Base-by-base conservation (phyloP, 2,329 filamentous ascomycete genomes). In the Clonostachys rhizophaga region DNA sequence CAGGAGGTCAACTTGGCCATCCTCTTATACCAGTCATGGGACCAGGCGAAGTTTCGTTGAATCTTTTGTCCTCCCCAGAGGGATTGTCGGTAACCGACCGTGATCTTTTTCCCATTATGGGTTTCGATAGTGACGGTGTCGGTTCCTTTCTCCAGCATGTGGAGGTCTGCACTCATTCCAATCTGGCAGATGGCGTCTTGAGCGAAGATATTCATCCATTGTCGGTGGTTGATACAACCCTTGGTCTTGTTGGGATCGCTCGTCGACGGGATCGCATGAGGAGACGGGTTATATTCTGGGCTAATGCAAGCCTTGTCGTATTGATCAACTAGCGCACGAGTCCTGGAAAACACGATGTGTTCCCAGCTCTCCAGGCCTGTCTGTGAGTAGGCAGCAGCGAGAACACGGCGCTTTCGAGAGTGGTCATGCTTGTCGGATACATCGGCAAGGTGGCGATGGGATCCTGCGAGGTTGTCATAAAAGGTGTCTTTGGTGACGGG, bases 171-270 rank as follows among this genome's bases (percentile, higher is more conserved):
- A 14, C 20, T 35, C 9, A 39, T 17, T 24, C 16, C 41, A 18
- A 48, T 81, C 46, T 80, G 74, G 14, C 72, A 75, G 44, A 81
- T 79, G 3, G 75, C 76, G 48, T 81, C 77, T 13, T 80, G 63
- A 0, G 74, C 76, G 57, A 81, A 80, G 62, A 76, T 77, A 58
- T 79, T 81, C 20, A 69, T 66, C 70, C 70, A 81, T 6, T 64
- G 62, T 5, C 75, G 70, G 47, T 72, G 75, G 53, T 81, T 73
- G 36, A 39, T 18, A 18, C 3, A 39, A 18, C 36, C 36, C 14
- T 39, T 18, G 17, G 17, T 18, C 16, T 81, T 62, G 0, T 34
- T 39, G 34, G 16, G 10, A 9, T 48, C 42, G 11, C 34, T 36
- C 30, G 24, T 13, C 3, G 34, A 12, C 9, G 34, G 12, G 17